A percentile compares a stretch with the other conserved stretches of the same genome.
These are phyloP conservation scores for Rhododendron griersonianum DNA, from an alignment of 148 eudicot species.

Conservation along the genomic window DNA sequence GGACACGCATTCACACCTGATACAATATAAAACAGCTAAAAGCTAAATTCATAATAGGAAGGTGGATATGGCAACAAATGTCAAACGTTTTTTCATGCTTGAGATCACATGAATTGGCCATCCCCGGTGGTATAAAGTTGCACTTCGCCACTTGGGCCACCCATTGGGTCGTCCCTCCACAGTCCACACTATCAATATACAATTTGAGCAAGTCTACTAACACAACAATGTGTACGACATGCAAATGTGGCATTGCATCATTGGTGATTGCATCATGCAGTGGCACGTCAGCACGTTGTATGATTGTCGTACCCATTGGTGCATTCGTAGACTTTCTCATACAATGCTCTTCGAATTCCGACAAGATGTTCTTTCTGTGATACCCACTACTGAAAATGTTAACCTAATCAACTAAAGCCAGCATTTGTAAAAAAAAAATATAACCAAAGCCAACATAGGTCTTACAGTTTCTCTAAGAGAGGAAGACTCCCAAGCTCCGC, in stretches of 20 bases:
- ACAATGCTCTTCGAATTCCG: neutral
- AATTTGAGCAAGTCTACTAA: neutral
- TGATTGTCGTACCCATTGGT: neutral
- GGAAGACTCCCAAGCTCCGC: conserved; percentile 28
- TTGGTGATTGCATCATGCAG: neutral
- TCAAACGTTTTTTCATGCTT: neutral
- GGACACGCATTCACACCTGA: neutral
- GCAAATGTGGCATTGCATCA: neutral
- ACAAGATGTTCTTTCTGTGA: neutral
- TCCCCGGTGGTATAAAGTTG: neutral
- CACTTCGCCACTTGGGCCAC: neutral
- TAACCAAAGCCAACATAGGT: neutral
- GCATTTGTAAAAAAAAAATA: neutral
- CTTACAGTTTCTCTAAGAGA: conserved; percentile 28
- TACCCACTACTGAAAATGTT: neutral
- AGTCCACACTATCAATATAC: neutral
- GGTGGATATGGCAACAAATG: neutral
- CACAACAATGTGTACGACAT: neutral
- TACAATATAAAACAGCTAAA: neutral
- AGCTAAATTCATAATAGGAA: neutral
- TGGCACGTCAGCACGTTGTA: neutral
- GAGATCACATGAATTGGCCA: neutral
- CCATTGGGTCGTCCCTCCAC: neutral
- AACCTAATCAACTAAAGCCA: neutral
- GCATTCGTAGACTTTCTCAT: neutral